Percentiles rank a stretch among this genome's conserved stretches.
phyloP scores from a whole-genome alignment of 495 filamentous ascomycete species.

The Daldinia concentrica region DNA sequence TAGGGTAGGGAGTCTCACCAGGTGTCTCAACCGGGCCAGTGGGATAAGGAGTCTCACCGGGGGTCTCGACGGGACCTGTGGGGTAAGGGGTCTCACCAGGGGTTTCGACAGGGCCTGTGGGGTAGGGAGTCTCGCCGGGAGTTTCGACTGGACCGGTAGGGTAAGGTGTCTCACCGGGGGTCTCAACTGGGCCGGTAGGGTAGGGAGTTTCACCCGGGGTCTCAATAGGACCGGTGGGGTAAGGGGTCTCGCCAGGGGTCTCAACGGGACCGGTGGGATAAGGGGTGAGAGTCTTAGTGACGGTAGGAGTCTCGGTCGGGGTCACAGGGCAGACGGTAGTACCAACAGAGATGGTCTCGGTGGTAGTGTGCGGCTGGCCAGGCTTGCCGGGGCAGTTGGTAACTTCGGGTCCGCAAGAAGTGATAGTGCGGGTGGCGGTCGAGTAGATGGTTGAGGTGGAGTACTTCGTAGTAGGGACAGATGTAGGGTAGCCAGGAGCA shows the following conservation, averaged over 20 bases:
- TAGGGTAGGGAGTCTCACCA: conserved; percentile 7
- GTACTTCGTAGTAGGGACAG: conserved; percentile 20
- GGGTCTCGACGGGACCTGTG: not conserved
- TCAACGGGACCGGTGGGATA: not conserved
- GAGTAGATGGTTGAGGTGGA: conserved; percentile 53
- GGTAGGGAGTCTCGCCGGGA: not conserved
- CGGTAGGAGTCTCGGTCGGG: conserved; percentile 11
- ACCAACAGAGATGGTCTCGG: conserved; percentile 17
- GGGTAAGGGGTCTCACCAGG: not conserved
- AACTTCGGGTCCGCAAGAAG: conserved; percentile 46
- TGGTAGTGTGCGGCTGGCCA: conserved; percentile 20
- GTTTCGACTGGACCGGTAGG: not conserved
- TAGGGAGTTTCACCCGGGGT: not conserved
- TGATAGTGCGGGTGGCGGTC: conserved; percentile 49
- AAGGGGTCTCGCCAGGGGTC: not conserved
- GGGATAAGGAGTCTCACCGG: not conserved
- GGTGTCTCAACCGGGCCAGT: not conserved
- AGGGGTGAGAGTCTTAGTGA: conserved; percentile 10
- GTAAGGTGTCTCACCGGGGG: not conserved
- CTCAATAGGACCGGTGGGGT: not conserved
- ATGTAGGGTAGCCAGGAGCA: not conserved
- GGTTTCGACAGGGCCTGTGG: not conserved
- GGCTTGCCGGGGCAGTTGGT: conserved; percentile 31
- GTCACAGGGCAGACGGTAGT: conserved; percentile 36
- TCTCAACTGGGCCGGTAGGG: not conserved